phyloP scores from a whole-genome alignment of 805 yeast species.

The Saccharomycopsis malanga region DNA sequence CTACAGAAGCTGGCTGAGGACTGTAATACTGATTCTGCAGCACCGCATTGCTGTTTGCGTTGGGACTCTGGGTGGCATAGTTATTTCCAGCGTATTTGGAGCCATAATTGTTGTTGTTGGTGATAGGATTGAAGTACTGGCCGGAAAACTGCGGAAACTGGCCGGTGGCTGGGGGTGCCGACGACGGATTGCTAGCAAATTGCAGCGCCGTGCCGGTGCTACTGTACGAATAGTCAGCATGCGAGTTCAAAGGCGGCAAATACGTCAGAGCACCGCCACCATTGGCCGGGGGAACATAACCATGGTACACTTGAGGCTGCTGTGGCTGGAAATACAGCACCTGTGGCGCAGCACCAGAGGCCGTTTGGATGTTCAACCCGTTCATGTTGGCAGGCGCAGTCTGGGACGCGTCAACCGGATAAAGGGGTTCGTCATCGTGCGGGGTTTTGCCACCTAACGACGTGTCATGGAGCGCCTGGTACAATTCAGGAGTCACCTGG shows the following conservation, averaged over 20 bases:
- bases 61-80: slow-evolving; percentile 4
- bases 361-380: slow-evolving; percentile 23
- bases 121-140: slow-evolving; percentile 11
- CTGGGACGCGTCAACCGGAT: slow-evolving; percentile 33
- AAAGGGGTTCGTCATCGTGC: slow-evolving; percentile 44
- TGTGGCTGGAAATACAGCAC: slow-evolving; percentile 17
- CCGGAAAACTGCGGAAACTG: slow-evolving; percentile 10
- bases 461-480: slow-evolving; percentile 51
- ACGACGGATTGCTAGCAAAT: not conserved
- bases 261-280: not conserved
- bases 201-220: not conserved
- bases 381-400: slow-evolving; percentile 17
- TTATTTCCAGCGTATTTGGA: slow-evolving; percentile 1
- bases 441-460: slow-evolving; percentile 49
- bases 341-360: slow-evolving; percentile 10
- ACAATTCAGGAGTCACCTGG: slow-evolving; percentile 39
- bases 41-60: slow-evolving; percentile 2
- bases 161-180: slow-evolving; percentile 6
- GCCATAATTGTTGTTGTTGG: not conserved
- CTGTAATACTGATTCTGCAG: slow-evolving; percentile 5
- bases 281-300: not conserved
- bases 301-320: slow-evolving; percentile 8
- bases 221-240: slow-evolving; percentile 10
- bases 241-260: slow-evolving; percentile 14
- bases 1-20: not conserved